Conservation (phyloP, 257 asterid species). For the Penstemon davidsonii region DNA sequence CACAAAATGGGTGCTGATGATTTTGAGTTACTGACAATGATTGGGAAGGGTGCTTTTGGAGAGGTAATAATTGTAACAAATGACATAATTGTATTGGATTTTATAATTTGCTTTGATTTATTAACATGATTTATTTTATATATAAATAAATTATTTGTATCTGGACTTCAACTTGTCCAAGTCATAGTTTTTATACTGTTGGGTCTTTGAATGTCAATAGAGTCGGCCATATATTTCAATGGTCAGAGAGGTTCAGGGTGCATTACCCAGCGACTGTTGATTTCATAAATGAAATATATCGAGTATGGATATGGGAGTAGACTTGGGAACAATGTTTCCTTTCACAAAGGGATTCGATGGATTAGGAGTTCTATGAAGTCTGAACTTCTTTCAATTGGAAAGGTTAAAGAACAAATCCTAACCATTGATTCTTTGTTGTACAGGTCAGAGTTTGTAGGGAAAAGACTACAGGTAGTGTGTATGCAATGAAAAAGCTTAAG, state of each 20-base stretch:
- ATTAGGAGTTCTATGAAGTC: constrained; percentile 8
- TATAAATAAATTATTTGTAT: background rate
- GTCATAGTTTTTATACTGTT: background rate
- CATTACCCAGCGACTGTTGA: background rate
- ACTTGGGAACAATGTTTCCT: background rate
- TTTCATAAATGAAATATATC: background rate
- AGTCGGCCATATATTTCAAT: background rate
- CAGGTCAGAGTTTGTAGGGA: constrained; percentile 52
- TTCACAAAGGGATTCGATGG: constrained; percentile 1
- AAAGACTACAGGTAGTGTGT: constrained; percentile 46
- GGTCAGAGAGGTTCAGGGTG: background rate
- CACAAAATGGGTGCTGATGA: constrained; percentile 96
- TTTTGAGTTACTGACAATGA: constrained; percentile 59
- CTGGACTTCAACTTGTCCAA: background rate
- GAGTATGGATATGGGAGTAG: background rate
- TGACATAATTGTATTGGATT: background rate
- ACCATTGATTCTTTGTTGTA: constrained; percentile 19
- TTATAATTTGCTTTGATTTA: background rate
- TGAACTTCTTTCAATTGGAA: background rate
- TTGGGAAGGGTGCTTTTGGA: constrained; percentile 28
- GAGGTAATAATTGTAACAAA: constrained; percentile 20
- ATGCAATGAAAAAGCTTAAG: constrained; percentile 51
- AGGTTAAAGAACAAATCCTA: background rate
- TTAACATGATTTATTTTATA: background rate
- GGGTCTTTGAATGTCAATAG: background rate